A percentile compares a stretch with the other conserved stretches of the same genome.
phyloP scores from a whole-genome alignment of 2,329 filamentous ascomycete genomes.

The Calycina marina region DNA sequence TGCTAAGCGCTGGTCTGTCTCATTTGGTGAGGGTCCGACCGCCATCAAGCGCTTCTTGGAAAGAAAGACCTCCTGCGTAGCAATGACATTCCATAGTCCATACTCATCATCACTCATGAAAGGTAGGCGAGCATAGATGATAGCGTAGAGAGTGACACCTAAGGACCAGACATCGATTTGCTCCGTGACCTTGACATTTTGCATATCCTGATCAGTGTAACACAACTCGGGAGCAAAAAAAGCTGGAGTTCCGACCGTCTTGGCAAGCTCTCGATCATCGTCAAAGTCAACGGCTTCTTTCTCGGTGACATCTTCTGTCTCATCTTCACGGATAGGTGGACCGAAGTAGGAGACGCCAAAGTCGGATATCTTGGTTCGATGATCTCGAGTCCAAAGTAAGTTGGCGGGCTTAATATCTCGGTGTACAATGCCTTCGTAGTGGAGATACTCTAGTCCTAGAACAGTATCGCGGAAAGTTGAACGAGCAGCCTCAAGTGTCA shows the following conservation, averaged over 20 bases:
- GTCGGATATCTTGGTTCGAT: constrained; percentile 92
- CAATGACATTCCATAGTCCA: constrained; percentile 82
- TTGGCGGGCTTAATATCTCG: constrained; percentile 84
- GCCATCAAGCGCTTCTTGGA: constrained; percentile 71
- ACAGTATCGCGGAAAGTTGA: constrained; percentile 85
- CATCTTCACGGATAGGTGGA: constrained; percentile 68
- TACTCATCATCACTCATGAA: constrained; percentile 88
- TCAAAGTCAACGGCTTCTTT: constrained; percentile 78
- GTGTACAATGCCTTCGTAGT: constrained; percentile 74
- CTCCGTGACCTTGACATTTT: constrained; percentile 67
- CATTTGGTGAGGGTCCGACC: constrained; percentile 38
- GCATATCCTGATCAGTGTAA: constrained; percentile 60
- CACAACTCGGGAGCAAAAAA: constrained; percentile 97
- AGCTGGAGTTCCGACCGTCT: constrained; percentile 92
- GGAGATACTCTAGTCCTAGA: constrained; percentile 82
- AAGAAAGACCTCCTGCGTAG: constrained; percentile 83
- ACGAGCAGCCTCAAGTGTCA: constrained; percentile 72
- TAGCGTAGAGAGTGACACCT: constrained; percentile 88
- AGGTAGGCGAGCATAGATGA: constrained; percentile 85
- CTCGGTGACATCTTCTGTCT: constrained; percentile 63
- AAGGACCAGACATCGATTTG: constrained; percentile 97
- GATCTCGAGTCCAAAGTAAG: constrained; percentile 70
- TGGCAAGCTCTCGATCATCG: constrained; percentile 89
- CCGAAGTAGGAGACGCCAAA: constrained; percentile 98
- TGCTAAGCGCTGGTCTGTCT: constrained; percentile 34